phyloP scores from a whole-genome alignment of 352 stramenopile genomes.

The Globisporangium ultimum region DNA sequence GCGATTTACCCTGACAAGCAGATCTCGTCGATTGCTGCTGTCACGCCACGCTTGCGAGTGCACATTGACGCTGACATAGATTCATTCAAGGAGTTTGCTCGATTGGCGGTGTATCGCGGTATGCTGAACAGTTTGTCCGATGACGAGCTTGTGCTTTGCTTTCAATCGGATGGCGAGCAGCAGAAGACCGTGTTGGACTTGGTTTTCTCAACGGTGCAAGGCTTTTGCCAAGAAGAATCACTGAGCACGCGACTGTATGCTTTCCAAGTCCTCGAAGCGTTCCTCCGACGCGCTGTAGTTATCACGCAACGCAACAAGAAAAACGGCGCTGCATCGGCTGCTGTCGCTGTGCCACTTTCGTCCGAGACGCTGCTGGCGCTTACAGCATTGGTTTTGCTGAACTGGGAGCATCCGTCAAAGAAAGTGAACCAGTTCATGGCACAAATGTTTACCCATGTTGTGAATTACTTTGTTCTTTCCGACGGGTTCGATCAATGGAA shows the following conservation, averaged over 20 bases:
- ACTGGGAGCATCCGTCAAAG: slow-evolving; percentile 85
- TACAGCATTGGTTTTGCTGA: slow-evolving; percentile 59
- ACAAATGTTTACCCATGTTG: slow-evolving; percentile 71
- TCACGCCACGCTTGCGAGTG: slow-evolving; percentile 11
- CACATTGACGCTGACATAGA: slow-evolving; percentile 38
- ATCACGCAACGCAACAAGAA: slow-evolving; percentile 30
- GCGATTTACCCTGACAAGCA: too few relatives aligned
- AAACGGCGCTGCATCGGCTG: neutral
- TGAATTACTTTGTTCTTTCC: slow-evolving; percentile 52
- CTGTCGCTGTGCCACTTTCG: slow-evolving; percentile 8
- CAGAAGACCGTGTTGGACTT: slow-evolving; percentile 41
- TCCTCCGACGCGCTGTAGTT: slow-evolving; percentile 54
- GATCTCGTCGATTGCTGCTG: neutral
- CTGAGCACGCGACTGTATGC: slow-evolving; percentile 74
- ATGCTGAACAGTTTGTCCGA: slow-evolving; percentile 65
- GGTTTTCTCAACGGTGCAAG: slow-evolving; percentile 51
- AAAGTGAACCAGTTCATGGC: slow-evolving; percentile 87
- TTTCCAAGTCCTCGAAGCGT: slow-evolving; percentile 80
- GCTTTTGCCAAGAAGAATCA: slow-evolving; percentile 50
- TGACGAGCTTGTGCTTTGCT: slow-evolving; percentile 34
- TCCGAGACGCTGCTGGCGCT: slow-evolving; percentile 40
- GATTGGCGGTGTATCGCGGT: slow-evolving; percentile 65
- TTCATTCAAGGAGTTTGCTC: slow-evolving; percentile 47
- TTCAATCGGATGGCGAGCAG: slow-evolving; percentile 4
- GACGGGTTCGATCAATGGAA: slow-evolving; percentile 47